Base-by-base conservation (phyloP, 164 flowering plant species). In the Vitis cinerea region DNA sequence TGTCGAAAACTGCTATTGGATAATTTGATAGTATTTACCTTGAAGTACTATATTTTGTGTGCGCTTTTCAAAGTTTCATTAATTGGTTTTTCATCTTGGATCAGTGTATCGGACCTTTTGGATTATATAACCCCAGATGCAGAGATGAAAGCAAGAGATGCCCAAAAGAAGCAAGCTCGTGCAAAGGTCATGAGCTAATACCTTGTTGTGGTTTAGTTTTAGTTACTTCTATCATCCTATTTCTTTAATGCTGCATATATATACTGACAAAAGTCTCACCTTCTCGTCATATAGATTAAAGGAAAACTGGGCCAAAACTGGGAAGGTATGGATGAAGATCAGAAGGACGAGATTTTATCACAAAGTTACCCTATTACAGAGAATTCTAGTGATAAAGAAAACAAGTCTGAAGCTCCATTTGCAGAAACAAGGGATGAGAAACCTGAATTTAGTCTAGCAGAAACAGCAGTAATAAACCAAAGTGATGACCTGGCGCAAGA, bases 91-190 rank as follows among this genome's bases (percentile, higher is more conserved):
- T 48, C 27, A 51, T 72, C 65, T 61, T 77, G 65, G 56, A 75
- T 70, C 85, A 93, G 97, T 81, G 98, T 91, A 44, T 91, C 97
- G 50, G 98, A 94, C 71, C 88, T 91, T 52, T 82, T 91, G 82
- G 97, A 94, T 79, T 94, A 86, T 55, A 94, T 94, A 77, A 75
- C 91, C 54, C 98, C 97, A 30, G 92, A 91, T 74, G 81, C 89
- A 64, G 97, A 90, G 71, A 70, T 81, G 62, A 91, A 90, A 79
- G 90, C 86, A 64, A 87, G 90, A 81, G 97, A 91, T 10, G 83
- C 83, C 65, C 95, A 90, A 77, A 93, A 72, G 88, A 91, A 87
- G 44, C 44, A 37, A 77, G 93, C 97, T 77, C 97, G 92, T 74
- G 86, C 88, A 56, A 91, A 90, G 98, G 97, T 91, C 30, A 73